These are phyloP conservation scores for Odontarrhena argentea DNA, from an alignment of 345 rosid genomes.

Conservation along the genomic window DNA sequence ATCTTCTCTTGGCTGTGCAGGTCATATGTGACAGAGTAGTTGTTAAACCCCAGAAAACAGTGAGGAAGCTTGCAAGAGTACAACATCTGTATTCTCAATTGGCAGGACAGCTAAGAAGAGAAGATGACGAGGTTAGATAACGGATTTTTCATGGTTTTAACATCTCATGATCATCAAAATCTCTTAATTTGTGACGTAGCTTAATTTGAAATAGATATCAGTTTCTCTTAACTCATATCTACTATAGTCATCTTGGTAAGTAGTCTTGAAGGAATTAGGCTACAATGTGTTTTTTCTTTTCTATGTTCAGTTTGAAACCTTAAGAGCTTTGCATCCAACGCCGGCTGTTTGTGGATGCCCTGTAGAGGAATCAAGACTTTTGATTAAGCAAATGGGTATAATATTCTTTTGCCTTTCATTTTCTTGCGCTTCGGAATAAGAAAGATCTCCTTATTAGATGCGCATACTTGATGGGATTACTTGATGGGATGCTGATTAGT, in stretches of 20 bases:
- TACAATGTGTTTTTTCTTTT: conserved; percentile 23
- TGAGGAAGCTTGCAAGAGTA: conserved; percentile 76
- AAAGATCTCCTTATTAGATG: conserved; percentile 10
- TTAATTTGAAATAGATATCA: not conserved
- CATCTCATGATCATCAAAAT: conserved; percentile 2
- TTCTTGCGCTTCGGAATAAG: not conserved
- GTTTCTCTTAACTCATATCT: not conserved
- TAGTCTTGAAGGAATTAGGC: not conserved
- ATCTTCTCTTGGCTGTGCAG: conserved; percentile 43
- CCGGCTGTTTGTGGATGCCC: conserved; percentile 95
- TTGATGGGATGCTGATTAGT: conserved; percentile 17
- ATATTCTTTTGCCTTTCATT: conserved; percentile 10
- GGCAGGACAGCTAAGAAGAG: conserved; percentile 66
- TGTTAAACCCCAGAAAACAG: conserved; percentile 63
- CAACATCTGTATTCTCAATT: conserved; percentile 80
- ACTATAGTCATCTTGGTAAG: conserved; percentile 1
- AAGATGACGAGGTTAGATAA: conserved; percentile 74
- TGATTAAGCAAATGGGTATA: conserved; percentile 78
- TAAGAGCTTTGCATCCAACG: conserved; percentile 81
- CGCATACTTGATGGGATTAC: conserved; percentile 18
- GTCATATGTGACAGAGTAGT: conserved; percentile 62
- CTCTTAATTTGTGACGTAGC: not conserved
- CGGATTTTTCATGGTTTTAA: not conserved
- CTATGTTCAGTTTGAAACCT: conserved; percentile 60
- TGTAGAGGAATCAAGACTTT: conserved; percentile 69